Percentiles rank a stretch among this genome's conserved stretches.
These are phyloP conservation scores for Boletales sp. DNA, from an alignment of 768 basidiomycete genomes.

Conservation along the genomic window DNA sequence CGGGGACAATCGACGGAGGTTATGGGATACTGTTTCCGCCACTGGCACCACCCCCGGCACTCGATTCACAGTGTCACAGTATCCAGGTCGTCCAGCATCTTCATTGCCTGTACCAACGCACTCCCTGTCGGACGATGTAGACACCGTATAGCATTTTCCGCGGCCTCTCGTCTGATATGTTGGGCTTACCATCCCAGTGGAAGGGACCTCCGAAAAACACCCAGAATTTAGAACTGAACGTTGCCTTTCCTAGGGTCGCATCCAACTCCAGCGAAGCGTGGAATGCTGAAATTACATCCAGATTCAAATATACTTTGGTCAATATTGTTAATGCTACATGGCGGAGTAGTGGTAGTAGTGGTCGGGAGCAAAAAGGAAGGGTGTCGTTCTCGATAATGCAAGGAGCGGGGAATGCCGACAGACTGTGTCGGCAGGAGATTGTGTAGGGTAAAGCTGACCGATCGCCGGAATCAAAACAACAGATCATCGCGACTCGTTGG, in stretches of 20 bases:
- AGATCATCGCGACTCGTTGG: slow-evolving; percentile 5
- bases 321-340: slow-evolving; percentile 19
- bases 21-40: too few relatives aligned
- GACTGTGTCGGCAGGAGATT: neutral
- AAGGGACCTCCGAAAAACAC: too few relatives aligned
- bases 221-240: neutral
- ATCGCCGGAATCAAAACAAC: neutral
- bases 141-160: slow-evolving; percentile 21
- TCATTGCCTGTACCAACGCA: slow-evolving; percentile 9
- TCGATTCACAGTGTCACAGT: slow-evolving; percentile 11
- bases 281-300: slow-evolving; percentile 17
- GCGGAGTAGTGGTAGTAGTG: slow-evolving; percentile 2
- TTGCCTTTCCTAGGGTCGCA: neutral
- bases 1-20: slow-evolving; percentile 20
- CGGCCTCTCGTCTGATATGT: too few relatives aligned
- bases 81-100: slow-evolving; percentile 15
- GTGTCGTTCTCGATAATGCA: slow-evolving; percentile 1
- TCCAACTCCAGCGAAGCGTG: neutral
- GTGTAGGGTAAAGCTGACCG: neutral
- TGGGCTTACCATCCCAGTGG: too few relatives aligned
- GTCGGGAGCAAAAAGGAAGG: neutral
- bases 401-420: slow-evolving; percentile 7
- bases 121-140: slow-evolving; percentile 17
- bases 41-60: slow-evolving; percentile 1
- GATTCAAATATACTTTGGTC: neutral